Base-by-base conservation (phyloP, 441 rosid species). In the Adansonia rubrostipa region DNA sequence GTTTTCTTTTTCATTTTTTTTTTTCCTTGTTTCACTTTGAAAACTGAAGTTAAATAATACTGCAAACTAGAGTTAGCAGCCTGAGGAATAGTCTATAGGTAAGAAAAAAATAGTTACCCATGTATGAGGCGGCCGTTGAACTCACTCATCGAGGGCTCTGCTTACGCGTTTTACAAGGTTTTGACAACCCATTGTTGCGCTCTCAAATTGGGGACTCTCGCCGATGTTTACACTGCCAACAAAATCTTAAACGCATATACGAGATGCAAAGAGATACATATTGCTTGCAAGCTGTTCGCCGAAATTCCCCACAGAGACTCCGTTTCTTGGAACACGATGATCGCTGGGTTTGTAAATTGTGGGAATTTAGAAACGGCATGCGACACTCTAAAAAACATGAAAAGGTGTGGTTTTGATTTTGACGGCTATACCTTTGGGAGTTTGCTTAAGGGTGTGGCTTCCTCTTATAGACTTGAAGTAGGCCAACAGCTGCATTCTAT, bases 281-380 rank as follows among this genome's bases (percentile, higher is more conserved):
- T 77, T 62, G 96, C 95, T 33, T 69, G 65, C 82, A 81, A 82
- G 14, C 4, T 93, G 89, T 93, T 93, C 87, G 89, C 84, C 56
- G 93, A 86, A 86, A 87, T 93, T 86, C 45, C 78, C 62, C 77
- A 74, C 15, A 86, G 88, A 83, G 98, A 93, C 63, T 40, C 81
- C 0, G 92, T 90, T 42, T 85, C 96, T 58, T 93, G 97, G 96
- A 93, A 93, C 84, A 86, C 97, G 3, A 79, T 89, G 88, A 88
- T 93, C 19, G 66, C 92, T 56, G 95, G 95, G 6, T 81, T 82
- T 76, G 87, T 90, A 48, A 90, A 88, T 67, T 82, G 62, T 64
- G 91, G 88, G 42, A 65, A 82, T 20, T 68, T 88, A 28, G 88
- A 70, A 19, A 67, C 73, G 24, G 87, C 89, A 7, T 88, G 80